Conservation (phyloP, 768 basidiomycete genomes). For the Hydnum rufescens region DNA sequence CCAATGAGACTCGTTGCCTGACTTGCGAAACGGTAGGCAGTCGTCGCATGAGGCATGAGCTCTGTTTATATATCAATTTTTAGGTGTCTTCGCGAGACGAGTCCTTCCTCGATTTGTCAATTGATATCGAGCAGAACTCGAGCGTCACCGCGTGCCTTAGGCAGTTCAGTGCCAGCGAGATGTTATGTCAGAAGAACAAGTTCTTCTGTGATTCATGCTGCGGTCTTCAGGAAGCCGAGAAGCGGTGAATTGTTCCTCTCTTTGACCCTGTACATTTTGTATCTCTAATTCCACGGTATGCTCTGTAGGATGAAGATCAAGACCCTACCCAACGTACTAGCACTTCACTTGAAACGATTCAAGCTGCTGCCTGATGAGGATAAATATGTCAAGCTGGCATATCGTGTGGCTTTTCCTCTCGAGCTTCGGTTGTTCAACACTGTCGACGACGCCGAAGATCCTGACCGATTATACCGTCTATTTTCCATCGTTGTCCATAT, state of each 20-base stretch:
- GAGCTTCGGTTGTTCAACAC: constrained; percentile 94
- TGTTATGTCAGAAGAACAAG: constrained; percentile 96
- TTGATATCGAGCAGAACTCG: constrained; percentile 97
- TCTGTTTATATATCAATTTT: not conserved
- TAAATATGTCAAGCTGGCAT: constrained; percentile 85
- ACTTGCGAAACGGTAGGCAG: constrained; percentile 78
- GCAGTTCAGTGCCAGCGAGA: constrained; percentile 94
- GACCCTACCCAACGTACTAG: constrained; percentile 82
- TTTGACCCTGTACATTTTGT: not conserved
- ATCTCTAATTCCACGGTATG: not conserved
- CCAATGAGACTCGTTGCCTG: constrained; percentile 92
- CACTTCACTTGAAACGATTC: constrained; percentile 93
- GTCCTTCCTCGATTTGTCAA: constrained; percentile 91
- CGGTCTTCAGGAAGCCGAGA: constrained; percentile 93
- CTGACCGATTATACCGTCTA: constrained; percentile 82
- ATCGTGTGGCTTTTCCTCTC: constrained; percentile 91
- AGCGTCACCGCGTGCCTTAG: constrained; percentile 90
- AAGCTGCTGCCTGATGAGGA: constrained; percentile 89
- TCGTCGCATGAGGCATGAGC: not conserved
- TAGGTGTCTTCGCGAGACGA: constrained; percentile 88
- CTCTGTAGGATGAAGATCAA: constrained; percentile 88
- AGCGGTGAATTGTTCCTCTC: constrained; percentile 37
- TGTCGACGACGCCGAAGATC: constrained; percentile 77
- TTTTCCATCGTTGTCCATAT: constrained; percentile 99
- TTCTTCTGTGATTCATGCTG: constrained; percentile 97